Evolutionary conservation across 257 asterid species (phyloP), one percentile per base, ranked within the genome.

Genomic region (Cruciata laevipes): DNA sequence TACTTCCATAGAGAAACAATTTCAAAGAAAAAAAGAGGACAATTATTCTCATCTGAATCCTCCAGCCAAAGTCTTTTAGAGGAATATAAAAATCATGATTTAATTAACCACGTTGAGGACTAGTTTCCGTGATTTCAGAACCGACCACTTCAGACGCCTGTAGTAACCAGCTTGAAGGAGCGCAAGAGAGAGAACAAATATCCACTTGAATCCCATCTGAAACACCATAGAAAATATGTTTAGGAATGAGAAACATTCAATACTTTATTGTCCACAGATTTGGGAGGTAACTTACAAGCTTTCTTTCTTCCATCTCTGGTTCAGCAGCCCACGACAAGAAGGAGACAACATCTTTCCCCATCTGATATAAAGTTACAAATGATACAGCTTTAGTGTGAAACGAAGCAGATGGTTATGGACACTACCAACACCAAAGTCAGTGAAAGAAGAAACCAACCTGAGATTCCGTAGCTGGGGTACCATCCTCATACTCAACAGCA

Each of bases 161-260:
- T 86, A 84, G 23, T 88, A 88, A 73, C 82, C 93, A 60, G 96
- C 96, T 78, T 88, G 93, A 73, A 88, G 89, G 31, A 88, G 89
- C 44, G 96, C 96, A 49, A 88, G 78, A 17, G 93, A 88, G 16
- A 88, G 82, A 56, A 88, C 93, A 21, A 88, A 78, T 58, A 88
- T 88, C 95, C 95, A 88, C 77, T 88, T 88, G 82, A 88, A 84
- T 63, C 95, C 95, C 95, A 88, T 88, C 95, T 88, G 91, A 42
- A 23, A 57, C 42, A 12, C 21, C 31, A 14, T 47, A 16, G 20
- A 16, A 47, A 47, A 47, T 7, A 47, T 16, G 55, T 10, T 32
- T 10, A 9, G 17, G 16, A 16, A 25, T 42, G 23, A 68, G 40
- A 23, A 7, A 40, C 53, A 9, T 17, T 24, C 20, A 3, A 49